Percentiles rank a stretch among this genome's conserved stretches.
phyloP scores from a whole-genome alignment of 2,329 filamentous ascomycete species.

The Teratosphaeria destructans region DNA sequence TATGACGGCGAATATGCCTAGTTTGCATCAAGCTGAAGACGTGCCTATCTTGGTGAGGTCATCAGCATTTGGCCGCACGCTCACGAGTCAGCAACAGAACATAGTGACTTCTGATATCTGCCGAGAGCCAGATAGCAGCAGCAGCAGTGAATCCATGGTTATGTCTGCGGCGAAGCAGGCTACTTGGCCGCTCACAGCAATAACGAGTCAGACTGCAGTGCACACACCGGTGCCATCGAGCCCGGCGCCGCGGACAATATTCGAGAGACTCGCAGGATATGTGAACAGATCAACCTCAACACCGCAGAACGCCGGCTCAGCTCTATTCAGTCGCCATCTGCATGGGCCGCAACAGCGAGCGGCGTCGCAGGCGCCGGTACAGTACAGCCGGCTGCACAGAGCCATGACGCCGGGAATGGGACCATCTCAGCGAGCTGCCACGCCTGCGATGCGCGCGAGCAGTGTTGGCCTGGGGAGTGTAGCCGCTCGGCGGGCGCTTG shows the following conservation, averaged over 20 bases:
- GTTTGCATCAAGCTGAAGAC: not conserved
- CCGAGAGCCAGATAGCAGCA: conserved; percentile 3
- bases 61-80: not conserved
- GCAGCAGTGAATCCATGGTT: not conserved
- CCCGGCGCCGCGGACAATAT: not conserved
- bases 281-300: not conserved
- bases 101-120: conserved; percentile 1
- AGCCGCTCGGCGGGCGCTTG: not conserved
- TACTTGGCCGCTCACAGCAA: not conserved
- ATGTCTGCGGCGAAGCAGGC: not conserved
- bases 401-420: not conserved
- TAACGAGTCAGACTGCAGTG: not conserved
- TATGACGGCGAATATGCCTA: not conserved
- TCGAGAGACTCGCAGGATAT: not conserved
- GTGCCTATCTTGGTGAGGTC: not conserved
- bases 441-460: not conserved
- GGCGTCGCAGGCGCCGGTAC: not conserved
- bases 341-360: not conserved
- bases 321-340: not conserved
- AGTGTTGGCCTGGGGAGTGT: not conserved
- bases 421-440: not conserved
- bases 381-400: not conserved
- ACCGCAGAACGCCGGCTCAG: not conserved
- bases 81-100: not conserved
- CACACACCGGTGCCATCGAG: not conserved